phyloP scores from a whole-genome alignment of 371 early-diverging fungal genomes.

The Coemansia sp. region DNA sequence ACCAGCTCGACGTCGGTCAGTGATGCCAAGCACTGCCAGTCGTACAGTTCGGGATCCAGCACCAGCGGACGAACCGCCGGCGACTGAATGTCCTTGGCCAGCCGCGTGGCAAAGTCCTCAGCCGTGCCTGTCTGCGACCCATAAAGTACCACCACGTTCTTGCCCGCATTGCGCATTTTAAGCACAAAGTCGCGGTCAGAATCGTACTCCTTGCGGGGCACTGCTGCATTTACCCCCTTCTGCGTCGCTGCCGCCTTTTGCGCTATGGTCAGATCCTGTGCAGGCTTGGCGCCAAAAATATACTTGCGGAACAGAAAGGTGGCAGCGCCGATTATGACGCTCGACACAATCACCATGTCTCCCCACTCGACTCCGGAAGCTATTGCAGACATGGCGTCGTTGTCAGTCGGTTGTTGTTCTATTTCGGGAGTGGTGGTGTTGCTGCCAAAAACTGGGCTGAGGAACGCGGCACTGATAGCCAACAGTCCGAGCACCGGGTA shows the following conservation, averaged over 20 bases:
- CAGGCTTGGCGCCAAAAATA: conserved; percentile 34
- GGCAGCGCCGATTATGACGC: conserved; percentile 47
- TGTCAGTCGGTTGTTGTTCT: not conserved
- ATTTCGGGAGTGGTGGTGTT: conserved; percentile 12
- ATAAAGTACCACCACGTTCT: conserved; percentile 74
- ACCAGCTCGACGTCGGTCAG: conserved; percentile 51
- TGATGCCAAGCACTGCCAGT: conserved; percentile 69
- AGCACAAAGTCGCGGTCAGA: conserved; percentile 43
- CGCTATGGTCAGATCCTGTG: conserved; percentile 22
- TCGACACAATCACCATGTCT: conserved; percentile 48
- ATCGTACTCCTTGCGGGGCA: conserved; percentile 20
- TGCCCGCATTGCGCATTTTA: conserved; percentile 55
- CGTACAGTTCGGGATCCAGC: conserved; percentile 63
- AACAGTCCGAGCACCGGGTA: conserved; percentile 29
- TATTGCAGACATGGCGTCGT: conserved; percentile 13
- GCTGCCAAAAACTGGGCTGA: conserved; percentile 5
- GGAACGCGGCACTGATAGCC: not conserved
- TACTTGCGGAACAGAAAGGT: conserved; percentile 50
- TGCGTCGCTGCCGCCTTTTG: conserved; percentile 21
- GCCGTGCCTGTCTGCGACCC: conserved; percentile 98
- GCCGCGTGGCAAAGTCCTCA: conserved; percentile 90
- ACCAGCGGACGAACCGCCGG: conserved; percentile 72
- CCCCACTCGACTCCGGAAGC: conserved; percentile 38
- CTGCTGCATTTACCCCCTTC: not conserved
- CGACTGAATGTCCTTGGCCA: conserved; percentile 93